phyloP scores from a whole-genome alignment of 768 basidiomycete species.

The Naganishia onofrii region DNA sequence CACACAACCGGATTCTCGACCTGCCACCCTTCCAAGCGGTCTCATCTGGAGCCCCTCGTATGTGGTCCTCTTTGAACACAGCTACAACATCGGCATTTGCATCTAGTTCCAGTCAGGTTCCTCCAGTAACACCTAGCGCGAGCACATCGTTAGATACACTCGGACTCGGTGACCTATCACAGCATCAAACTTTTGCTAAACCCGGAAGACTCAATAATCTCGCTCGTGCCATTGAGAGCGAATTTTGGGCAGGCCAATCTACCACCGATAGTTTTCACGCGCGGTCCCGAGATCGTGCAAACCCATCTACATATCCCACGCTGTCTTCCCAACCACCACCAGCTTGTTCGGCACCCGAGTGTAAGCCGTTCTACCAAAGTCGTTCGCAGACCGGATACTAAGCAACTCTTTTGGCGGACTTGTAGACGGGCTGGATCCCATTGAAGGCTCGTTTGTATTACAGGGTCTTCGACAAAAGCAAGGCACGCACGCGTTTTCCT shows the following conservation, averaged over 20 bases:
- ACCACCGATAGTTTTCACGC: neutral
- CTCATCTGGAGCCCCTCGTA: neutral
- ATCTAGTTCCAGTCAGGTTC: neutral
- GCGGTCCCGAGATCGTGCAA: slow-evolving; percentile 2
- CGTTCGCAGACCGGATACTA: neutral
- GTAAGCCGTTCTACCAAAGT: neutral
- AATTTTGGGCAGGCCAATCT: neutral
- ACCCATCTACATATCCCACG: neutral
- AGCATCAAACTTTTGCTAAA: neutral
- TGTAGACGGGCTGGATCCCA: slow-evolving; percentile 18
- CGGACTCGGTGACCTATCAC: neutral
- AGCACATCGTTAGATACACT: neutral
- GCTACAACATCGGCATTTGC: neutral
- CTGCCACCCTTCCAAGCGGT: too few species aligned
- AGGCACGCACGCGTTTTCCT: slow-evolving; percentile 5
- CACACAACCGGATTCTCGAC: too few species aligned
- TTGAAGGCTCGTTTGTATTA: neutral
- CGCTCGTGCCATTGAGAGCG: slow-evolving; percentile 13
- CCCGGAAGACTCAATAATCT: slow-evolving; percentile 14
- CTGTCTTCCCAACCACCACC: slow-evolving; percentile 6
- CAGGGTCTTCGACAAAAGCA: slow-evolving; percentile 10
- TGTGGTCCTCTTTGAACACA: slow-evolving; percentile 1
- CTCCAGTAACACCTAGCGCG: neutral
- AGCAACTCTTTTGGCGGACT: too few species aligned
- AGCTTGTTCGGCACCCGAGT: slow-evolving; percentile 13